Evolutionary conservation across 73 alveolate genomes (phyloP).

Genomic region (Paramecium octaurelia): DNA sequence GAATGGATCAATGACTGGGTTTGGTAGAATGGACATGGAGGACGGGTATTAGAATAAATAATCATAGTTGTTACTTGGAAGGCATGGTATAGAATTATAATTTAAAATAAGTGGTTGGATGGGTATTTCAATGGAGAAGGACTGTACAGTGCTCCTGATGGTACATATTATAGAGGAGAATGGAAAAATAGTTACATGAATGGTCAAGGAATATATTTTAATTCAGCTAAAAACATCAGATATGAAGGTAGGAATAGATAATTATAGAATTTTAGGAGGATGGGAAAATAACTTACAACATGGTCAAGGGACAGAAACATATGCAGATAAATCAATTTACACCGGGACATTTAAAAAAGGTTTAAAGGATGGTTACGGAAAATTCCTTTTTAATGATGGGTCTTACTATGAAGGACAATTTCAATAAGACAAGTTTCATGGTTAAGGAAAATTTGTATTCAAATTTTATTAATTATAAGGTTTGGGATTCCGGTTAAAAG

Average conservation of each 20-base stretch:
- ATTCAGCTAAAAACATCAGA: neutral
- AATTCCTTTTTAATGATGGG: neutral
- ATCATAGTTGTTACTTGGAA: neutral
- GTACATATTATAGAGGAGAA: neutral
- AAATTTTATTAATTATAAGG: neutral
- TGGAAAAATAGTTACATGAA: neutral
- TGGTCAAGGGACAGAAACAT: neutral
- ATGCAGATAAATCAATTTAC: neutral
- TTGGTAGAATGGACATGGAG: neutral
- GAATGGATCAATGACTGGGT: neutral
- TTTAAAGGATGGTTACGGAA: neutral
- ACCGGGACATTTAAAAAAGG: neutral
- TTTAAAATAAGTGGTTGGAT: neutral
- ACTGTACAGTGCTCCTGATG: neutral
- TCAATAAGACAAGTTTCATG: neutral
- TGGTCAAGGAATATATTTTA: neutral
- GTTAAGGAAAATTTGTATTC: neutral
- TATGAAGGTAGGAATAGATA: neutral
- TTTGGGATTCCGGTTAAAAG: neutral
- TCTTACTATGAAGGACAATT: neutral
- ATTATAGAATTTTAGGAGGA: neutral
- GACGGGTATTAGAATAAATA: slow-evolving; percentile 9
- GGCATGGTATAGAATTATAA: slow-evolving; percentile 4
- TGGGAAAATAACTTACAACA: neutral
- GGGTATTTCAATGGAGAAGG: slow-evolving; percentile 9